These are phyloP conservation scores for Rubroboletus satanas DNA, from an alignment of 768 basidiomycete genomes.

Conservation along the genomic window DNA sequence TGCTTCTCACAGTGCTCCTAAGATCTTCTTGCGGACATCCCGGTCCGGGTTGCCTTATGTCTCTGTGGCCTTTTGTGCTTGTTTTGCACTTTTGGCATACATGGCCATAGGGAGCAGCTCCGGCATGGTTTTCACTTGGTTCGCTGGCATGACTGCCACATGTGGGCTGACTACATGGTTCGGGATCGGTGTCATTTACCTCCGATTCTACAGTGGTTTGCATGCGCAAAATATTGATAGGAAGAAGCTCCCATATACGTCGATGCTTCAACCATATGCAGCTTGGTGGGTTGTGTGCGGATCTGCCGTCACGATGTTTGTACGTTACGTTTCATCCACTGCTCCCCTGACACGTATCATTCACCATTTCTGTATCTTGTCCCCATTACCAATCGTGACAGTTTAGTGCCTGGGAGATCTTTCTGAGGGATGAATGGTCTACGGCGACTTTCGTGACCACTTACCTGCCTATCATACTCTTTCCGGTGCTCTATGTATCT, in stretches of 20 bases:
- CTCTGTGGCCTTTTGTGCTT: constrained; percentile 27
- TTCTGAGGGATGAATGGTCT: constrained; percentile 34
- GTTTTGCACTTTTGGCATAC: constrained; percentile 35
- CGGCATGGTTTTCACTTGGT: constrained; percentile 40
- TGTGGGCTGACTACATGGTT: constrained; percentile 42
- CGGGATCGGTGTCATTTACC: constrained; percentile 40
- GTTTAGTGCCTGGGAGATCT: constrained; percentile 37
- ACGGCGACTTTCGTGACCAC: constrained; percentile 36
- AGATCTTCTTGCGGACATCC: constrained; percentile 41
- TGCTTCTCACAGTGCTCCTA: constrained; percentile 46
- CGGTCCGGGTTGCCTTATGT: constrained; percentile 43
- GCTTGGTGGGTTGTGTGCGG: constrained; percentile 34
- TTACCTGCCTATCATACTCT: constrained; percentile 38
- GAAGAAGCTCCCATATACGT: constrained; percentile 40
- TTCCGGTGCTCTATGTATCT: constrained; percentile 42
- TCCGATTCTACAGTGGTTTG: constrained; percentile 44
- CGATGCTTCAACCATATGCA: constrained; percentile 39
- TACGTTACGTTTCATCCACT: constrained; percentile 25
- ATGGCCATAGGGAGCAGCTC: constrained; percentile 35
- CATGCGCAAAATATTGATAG: constrained; percentile 47
- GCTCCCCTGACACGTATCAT: neutral
- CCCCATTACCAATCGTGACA: constrained; percentile 4
- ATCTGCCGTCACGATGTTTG: constrained; percentile 31
- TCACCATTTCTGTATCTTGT: neutral
- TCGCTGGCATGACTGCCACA: constrained; percentile 30